Base-by-base conservation (phyloP, 1,284 basidiomycete species). In the Chondrostereum purpureum region DNA sequence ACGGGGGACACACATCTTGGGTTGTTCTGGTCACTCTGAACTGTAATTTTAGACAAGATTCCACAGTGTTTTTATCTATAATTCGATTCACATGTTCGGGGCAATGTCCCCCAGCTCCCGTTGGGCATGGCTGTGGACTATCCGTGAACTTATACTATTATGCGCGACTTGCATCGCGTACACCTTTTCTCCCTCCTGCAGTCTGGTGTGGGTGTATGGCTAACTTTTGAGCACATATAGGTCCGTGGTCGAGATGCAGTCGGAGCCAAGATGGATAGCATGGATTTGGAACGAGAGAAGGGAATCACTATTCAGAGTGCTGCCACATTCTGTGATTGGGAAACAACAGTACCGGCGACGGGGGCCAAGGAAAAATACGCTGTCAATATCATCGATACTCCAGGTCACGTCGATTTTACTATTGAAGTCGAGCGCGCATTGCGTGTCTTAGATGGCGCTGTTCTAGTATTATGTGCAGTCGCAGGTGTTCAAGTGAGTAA, bases 221-320 rank as follows among this genome's bases (percentile, higher is more conserved):
- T n/a, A n/a, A n/a, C n/a, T n/a, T n/a, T n/a, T n/a, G n/a, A n/a
- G n/a, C 44, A 17, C 45, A 43, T 31, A 44, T 27, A 88, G 86
- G 86, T 90, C 53, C 78, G 96, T 55, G 96, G 96, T 34, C 78
- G 88, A 45, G 95, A 99, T 65, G 84, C 86, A 42, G 93, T 99
- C 18, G 96, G 95, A 42, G 96, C 95, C 18, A 99, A 99, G 74
- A 99, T 99, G 96, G 95, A 99, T 68, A 91, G 87, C 59, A 99
- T 99, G 95, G 96, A 99, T 57, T 75, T 99, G 5, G 96, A 99
- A 65, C 77, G 95, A 41, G 96, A 99, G 68, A 99, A 99, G 70
- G 96, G 95, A 40, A 99, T 99, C 60, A 99, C 96, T 21, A 99
- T 99, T 54, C 95, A 99, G 68, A 93, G 89, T 58, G 95, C 96